phyloP scores from a whole-genome alignment of 352 stramenopile genomes.

The Phytophthora kernoviae region DNA sequence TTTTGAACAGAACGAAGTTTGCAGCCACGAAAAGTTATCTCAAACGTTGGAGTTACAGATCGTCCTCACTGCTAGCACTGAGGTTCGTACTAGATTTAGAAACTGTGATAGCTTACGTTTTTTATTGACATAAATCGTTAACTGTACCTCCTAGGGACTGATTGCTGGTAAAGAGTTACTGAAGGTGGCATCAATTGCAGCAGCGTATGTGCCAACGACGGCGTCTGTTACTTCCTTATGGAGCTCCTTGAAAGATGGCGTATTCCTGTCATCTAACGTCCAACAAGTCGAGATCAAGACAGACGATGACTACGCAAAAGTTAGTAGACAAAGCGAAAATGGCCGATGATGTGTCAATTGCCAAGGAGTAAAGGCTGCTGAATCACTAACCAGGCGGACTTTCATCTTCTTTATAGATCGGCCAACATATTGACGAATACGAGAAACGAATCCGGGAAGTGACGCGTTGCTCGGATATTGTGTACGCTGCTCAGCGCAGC shows the following conservation, averaged over 20 bases:
- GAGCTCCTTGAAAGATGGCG: slow-evolving; percentile 83
- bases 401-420: slow-evolving; percentile 54
- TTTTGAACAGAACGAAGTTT: slow-evolving; percentile 80
- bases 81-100: slow-evolving; percentile 44
- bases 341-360: neutral
- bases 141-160: slow-evolving; percentile 51
- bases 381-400: too few relatives aligned
- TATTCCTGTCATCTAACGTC: slow-evolving; percentile 78
- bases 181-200: slow-evolving; percentile 74
- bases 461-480: slow-evolving; percentile 80
- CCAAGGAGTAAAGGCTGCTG: neutral
- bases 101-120: neutral
- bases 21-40: slow-evolving; percentile 81
- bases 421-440: slow-evolving; percentile 87
- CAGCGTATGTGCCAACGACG: slow-evolving; percentile 78
- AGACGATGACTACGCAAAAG: slow-evolving; percentile 85
- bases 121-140: neutral
- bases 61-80: slow-evolving; percentile 77
- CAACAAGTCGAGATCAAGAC: slow-evolving; percentile 88
- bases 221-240: slow-evolving; percentile 79
- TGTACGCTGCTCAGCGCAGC: slow-evolving; percentile 77
- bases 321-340: slow-evolving; percentile 13
- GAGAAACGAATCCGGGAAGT: slow-evolving; percentile 84
- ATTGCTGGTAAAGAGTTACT: slow-evolving; percentile 85
- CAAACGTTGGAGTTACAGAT: slow-evolving; percentile 86